Percentiles rank a stretch among this genome's conserved stretches.
Conservation (phyloP, 768 basidiomycete species). For the Baorangia bicolor region DNA sequence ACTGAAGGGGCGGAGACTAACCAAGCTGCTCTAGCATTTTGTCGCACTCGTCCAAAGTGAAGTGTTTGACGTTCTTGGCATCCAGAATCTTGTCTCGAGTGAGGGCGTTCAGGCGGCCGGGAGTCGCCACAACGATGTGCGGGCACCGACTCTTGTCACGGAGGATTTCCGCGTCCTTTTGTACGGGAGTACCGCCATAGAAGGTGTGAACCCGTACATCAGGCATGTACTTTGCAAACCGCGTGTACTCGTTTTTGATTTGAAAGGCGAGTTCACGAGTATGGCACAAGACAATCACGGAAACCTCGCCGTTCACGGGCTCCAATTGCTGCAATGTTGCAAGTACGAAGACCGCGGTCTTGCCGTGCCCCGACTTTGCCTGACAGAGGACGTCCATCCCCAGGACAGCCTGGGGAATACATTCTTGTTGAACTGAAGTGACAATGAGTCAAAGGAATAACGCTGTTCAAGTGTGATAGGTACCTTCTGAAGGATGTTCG, state of each 20-base stretch:
- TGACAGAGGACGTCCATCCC: conserved; percentile 99
- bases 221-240: conserved; percentile 99
- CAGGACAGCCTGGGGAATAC: conserved; percentile 98
- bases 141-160: conserved; percentile 97
- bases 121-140: conserved; percentile 98
- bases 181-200: conserved; percentile 94
- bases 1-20: conserved; percentile 80
- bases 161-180: conserved; percentile 90
- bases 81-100: conserved; percentile 94
- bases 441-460: background rate
- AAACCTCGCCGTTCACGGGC: conserved; percentile 96
- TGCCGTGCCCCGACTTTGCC: conserved; percentile 98
- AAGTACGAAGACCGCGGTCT: conserved; percentile 98
- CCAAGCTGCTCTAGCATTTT: conserved; percentile 99
- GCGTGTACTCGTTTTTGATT: conserved; percentile 99
- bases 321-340: conserved; percentile 98
- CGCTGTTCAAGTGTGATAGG: background rate
- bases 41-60: conserved; percentile 99
- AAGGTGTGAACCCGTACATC: conserved; percentile 97
- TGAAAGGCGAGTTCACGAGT: conserved; percentile 99
- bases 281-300: conserved; percentile 97
- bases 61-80: conserved; percentile 96
- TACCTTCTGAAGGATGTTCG: conserved; percentile 99
- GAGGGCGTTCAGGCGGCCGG: conserved; percentile 94
- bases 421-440: conserved; percentile 93